Evolutionary conservation across 345 rosid genomes (phyloP).

Genomic region (Acer negundo): DNA sequence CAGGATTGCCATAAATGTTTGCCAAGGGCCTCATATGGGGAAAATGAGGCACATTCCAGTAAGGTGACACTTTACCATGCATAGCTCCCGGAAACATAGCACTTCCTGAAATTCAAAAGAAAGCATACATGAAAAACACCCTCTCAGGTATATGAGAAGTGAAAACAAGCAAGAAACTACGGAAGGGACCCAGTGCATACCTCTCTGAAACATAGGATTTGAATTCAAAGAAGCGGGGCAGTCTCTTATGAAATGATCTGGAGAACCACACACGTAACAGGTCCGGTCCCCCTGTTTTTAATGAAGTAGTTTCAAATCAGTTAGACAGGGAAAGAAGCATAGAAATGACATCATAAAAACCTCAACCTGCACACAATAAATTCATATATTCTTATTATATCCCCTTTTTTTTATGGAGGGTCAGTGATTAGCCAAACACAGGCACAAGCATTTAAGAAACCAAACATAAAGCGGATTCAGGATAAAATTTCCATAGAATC

Average conservation of each 20-base stretch:
- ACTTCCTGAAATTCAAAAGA: constrained; percentile 32
- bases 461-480: no score
- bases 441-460: no score
- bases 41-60: constrained; percentile 35
- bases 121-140: constrained; percentile 2
- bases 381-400: background rate
- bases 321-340: background rate
- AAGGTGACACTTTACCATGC: constrained; percentile 31
- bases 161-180: background rate
- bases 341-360: background rate
- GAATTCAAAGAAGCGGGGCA: constrained; percentile 42
- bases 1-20: constrained; percentile 33
- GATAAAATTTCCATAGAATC: no score
- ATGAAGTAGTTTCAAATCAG: constrained; percentile 16
- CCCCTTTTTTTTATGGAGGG: background rate
- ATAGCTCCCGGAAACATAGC: constrained; percentile 33
- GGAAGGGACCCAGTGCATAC: constrained; percentile 20
- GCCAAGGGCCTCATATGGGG: constrained; percentile 30
- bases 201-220: constrained; percentile 36
- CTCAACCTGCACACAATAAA: background rate
- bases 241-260: constrained; percentile 48
- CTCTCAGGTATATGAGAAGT: background rate
- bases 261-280: constrained; percentile 57
- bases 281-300: constrained; percentile 38
- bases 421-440: no score